Evolutionary conservation across 331 rosid genomes (phyloP).

Genomic region (Acacia concinna): DNA sequence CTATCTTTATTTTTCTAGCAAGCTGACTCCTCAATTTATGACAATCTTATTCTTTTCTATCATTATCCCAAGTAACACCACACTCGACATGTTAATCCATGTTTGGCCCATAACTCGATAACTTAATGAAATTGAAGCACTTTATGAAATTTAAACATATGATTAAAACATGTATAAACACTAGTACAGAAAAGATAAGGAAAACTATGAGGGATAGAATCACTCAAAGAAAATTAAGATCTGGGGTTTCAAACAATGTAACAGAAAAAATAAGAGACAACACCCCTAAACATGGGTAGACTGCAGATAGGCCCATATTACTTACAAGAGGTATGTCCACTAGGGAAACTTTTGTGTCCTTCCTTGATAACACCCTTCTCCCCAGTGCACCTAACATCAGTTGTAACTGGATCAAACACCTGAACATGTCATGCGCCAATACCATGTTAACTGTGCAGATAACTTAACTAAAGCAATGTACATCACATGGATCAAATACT

Average conservation of each 20-base stretch:
- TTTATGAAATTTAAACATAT: neutral
- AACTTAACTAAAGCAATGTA: conserved; percentile 26
- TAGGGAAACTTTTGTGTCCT: conserved; percentile 97
- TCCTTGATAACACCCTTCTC: conserved; percentile 66
- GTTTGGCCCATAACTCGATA: neutral
- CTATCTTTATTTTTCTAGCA: neutral
- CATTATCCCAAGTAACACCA: conserved; percentile 19
- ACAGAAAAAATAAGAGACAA: neutral
- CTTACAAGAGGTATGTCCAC: conserved; percentile 97
- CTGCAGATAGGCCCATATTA: conserved; percentile 22
- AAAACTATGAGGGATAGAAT: neutral
- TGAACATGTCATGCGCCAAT: conserved; percentile 41
- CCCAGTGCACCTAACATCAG: conserved; percentile 72
- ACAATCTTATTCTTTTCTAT: conserved; percentile 10
- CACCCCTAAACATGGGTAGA: neutral
- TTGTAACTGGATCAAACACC: conserved; percentile 62
- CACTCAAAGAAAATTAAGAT: neutral
- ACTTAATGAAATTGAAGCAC: neutral
- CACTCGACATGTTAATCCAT: conserved; percentile 2
- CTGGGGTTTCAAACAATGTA: neutral
- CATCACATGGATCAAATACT: conserved; percentile 14
- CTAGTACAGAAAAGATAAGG: neutral
- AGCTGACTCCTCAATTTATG: conserved; percentile 10
- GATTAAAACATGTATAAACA: conserved; percentile 11
- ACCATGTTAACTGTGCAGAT: conserved; percentile 17